Evolutionary conservation across 768 basidiomycete genomes (phyloP).

Genomic region (Baorangia bicolor): DNA sequence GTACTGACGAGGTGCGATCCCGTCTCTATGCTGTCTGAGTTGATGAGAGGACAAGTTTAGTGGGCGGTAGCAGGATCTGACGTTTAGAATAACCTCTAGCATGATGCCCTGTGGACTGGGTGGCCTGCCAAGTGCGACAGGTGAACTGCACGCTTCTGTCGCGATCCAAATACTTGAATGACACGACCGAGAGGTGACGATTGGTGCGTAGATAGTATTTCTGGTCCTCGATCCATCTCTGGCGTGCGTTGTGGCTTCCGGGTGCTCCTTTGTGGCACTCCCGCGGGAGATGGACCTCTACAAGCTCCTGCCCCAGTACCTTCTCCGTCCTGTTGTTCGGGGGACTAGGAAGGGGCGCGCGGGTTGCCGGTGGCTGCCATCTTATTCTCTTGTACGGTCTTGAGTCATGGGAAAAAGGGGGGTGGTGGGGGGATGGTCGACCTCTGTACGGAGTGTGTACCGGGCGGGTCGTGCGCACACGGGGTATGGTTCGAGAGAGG

Average conservation of each 20-base stretch:
- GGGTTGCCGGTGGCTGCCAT: neutral
- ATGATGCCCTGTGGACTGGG: neutral
- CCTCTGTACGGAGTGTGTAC: neutral
- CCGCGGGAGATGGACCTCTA: slow-evolving; percentile 4
- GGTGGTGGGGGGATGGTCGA: neutral
- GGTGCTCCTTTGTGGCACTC: slow-evolving; percentile 15
- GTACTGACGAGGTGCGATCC: neutral
- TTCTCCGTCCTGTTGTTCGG: neutral
- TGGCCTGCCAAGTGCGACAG: slow-evolving; percentile 1
- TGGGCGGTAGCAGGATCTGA: neutral
- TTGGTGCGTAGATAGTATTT: neutral
- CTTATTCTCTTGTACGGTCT: slow-evolving; percentile 4
- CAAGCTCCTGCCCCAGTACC: neutral
- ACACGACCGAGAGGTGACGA: slow-evolving; percentile 12
- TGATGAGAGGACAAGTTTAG: slow-evolving; percentile 1
- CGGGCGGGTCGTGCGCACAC: slow-evolving; percentile 15
- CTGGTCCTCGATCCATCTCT: slow-evolving; percentile 16
- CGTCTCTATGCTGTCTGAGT: neutral
- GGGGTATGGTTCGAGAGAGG: slow-evolving; percentile 31
- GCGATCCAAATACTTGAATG: slow-evolving; percentile 3
- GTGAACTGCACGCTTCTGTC: slow-evolving; percentile 9
- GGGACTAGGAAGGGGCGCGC: neutral
- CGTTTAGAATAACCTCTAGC: slow-evolving; percentile 5
- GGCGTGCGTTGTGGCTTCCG: slow-evolving; percentile 3
- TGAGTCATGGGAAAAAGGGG: neutral